Base-by-base conservation (phyloP, 2,329 filamentous ascomycete species). In the Ascochyta clinopodiicola region DNA sequence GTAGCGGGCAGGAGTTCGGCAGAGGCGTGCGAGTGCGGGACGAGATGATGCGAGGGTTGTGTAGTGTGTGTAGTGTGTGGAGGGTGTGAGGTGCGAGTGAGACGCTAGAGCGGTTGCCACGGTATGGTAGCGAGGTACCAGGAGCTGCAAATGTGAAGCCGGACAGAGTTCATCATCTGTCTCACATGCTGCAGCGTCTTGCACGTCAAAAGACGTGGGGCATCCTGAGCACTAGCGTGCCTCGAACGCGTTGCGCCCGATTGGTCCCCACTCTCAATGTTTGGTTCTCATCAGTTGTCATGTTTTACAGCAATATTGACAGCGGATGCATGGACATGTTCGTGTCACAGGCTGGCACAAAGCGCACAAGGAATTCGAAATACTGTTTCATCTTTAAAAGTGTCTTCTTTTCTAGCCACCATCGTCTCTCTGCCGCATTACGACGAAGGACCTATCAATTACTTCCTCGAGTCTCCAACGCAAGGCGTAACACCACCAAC, bases 381-480 rank as follows among this genome's bases (percentile, higher is more conserved):
- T 67, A 58, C 53, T 67, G 52, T 61, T 64, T 68, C 50, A 46
- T 64, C 68, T 59, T 48, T 59, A 69, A 59, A 62, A 57, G 57
- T 63, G 66, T 50, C 55, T 57, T 54, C 48, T 48, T 31, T 60
- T 57, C 57, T 60, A 62, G 59, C 64, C 55, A 64, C 57, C 60
- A 54, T 62, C 56, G 56, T 60, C 65, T 56, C 51, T 66, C 47
- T 34, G 42, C 67, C 39, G 53, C 63, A 68, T 68, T 64, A 67
- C 59, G 64, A 68, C 64, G 57, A 68, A 60, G 59, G 62, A 60
- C 62, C 51, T 61, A 51, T 56, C 55, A 27, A 63, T 59, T 68
- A 62, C 53, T 47, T 46, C 58, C 56, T 61, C 50, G 39, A 64
- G 58, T 44, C 57, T 60, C 61, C 52, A 65, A 47, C 56, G 44